Evolutionary conservation across 2,329 filamentous ascomycete genomes (phyloP).

Genomic region (Elsinoe ampelina): DNA sequence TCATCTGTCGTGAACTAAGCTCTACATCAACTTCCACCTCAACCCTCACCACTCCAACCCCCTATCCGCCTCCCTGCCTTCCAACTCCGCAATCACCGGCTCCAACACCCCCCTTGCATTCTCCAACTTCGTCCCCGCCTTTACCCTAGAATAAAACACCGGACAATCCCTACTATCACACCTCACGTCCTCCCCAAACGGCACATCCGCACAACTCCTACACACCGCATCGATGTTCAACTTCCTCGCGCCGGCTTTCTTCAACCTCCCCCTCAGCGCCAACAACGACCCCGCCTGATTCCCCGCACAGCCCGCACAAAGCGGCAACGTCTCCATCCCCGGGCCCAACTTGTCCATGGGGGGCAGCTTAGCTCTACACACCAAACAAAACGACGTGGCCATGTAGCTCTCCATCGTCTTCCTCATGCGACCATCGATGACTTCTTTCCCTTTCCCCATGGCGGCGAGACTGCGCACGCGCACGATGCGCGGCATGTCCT

Average conservation of each 20-base stretch:
- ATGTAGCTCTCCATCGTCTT: conserved; percentile 93
- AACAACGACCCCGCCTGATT: conserved; percentile 53
- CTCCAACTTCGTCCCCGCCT: conserved; percentile 44
- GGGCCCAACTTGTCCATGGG: conserved; percentile 23
- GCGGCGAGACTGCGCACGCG: conserved; percentile 56
- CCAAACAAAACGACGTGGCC: conserved; percentile 66
- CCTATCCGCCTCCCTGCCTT: conserved; percentile 24
- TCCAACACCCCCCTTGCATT: conserved; percentile 32
- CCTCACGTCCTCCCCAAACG: conserved; percentile 64
- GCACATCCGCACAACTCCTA: conserved; percentile 65
- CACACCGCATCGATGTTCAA: conserved; percentile 62
- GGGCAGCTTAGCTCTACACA: conserved; percentile 57
- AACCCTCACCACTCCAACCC: conserved; percentile 7
- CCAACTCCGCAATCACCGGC: conserved; percentile 35
- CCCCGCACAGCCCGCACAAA: conserved; percentile 52
- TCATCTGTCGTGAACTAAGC: too few relatives aligned
- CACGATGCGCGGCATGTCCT: conserved; percentile 90
- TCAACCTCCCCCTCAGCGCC: conserved; percentile 53
- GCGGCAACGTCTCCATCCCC: conserved; percentile 28
- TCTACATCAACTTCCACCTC: too few relatives aligned
- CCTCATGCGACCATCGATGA: conserved; percentile 30
- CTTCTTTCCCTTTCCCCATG: conserved; percentile 21
- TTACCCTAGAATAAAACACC: conserved; percentile 73
- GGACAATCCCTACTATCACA: conserved; percentile 91
- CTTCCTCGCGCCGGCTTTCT: conserved; percentile 53